These are phyloP conservation scores for Leucogyrophana mollusca DNA, from an alignment of 768 basidiomycete species.

Conservation along the genomic window DNA sequence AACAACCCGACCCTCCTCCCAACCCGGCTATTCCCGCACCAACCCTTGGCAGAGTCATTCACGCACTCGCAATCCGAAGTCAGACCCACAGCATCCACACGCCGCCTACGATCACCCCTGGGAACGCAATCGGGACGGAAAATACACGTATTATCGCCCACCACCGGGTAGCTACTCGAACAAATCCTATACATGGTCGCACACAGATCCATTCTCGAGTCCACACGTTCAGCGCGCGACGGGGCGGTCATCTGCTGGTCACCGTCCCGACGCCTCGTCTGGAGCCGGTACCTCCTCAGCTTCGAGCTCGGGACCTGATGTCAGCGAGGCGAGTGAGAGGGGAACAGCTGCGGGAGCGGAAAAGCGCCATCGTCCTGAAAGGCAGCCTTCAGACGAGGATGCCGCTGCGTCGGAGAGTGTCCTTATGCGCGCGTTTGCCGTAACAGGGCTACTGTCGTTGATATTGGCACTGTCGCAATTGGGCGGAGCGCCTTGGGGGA, in stretches of 20 bases:
- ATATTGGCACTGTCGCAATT: slow-evolving; percentile 23
- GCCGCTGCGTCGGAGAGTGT: slow-evolving; percentile 23
- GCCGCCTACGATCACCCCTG: slow-evolving; percentile 8
- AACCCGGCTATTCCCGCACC: slow-evolving; percentile 18
- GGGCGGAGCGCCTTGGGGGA: slow-evolving; percentile 3
- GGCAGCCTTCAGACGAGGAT: slow-evolving; percentile 16
- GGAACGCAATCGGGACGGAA: slow-evolving; percentile 7
- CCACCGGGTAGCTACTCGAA: slow-evolving; percentile 2
- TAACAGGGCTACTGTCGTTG: slow-evolving; percentile 24
- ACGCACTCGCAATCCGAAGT: too few relatives aligned
- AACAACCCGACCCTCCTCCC: slow-evolving; percentile 22
- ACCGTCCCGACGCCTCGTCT: background rate
- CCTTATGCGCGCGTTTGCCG: slow-evolving; percentile 22
- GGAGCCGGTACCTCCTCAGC: too few relatives aligned
- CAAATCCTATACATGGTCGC: slow-evolving; percentile 3
- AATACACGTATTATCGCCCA: slow-evolving; percentile 1
- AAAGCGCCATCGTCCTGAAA: background rate
- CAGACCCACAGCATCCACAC: too few relatives aligned
- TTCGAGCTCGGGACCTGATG: too few relatives aligned
- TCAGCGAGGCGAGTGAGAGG: too few relatives aligned
- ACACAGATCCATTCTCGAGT: slow-evolving; percentile 1
- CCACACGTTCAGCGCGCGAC: slow-evolving; percentile 5
- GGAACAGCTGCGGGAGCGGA: background rate
- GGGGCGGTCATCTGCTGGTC: slow-evolving; percentile 1
- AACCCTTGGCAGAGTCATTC: slow-evolving; percentile 19